Base-by-base conservation (phyloP, 768 basidiomycete species). In the Amanita rubescens region DNA sequence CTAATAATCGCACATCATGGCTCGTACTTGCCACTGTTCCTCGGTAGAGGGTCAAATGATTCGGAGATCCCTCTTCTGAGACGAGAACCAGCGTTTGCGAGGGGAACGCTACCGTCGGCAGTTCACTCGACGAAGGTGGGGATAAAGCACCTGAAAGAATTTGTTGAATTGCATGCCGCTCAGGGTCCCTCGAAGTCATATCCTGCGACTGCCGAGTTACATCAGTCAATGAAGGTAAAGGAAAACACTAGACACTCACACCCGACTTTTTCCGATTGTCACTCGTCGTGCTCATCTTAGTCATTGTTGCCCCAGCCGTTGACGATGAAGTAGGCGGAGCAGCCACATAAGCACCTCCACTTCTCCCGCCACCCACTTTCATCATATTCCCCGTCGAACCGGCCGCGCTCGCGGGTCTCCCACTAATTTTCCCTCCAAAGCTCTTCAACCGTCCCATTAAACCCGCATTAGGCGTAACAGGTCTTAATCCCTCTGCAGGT, bases 361-460 rank as follows among this genome's bases (percentile, higher is more conserved):
- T 62, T 44, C 67, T 60, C 9, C 62, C 56, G 19, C 67, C 54
- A 2, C 69, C 58, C 15, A 64, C 63, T 37, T 56, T 30, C 12
- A 37, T 34, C 46, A 66, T 35, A 42, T 64, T 51, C 43, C 69
- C 60, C 46, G 63, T 63, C 8, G 68, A 19, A 11, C 30, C 53
- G 72, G 74, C 54, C 67, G 71, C 9, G 61, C 69, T 71, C 4
- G 62, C 53, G 12, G 69, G 69, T 22, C 72, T 63, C 59, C 69
- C 72, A 11, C 75, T 67, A 49, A 71, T 77, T 67, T 85, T 87
- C 8, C 85, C 51, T 5, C 53, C 86, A 57, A 94, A 80, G 50
- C 71, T 84, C 65, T 84, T 89, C 55, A 94, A 67, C 57, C 87
- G 79, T 0, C 90, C 88, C 78, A 94, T 94, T 51, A 94, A 67